Conservation (phyloP, 2,329 filamentous ascomycete species). For the Nemania serpens region DNA sequence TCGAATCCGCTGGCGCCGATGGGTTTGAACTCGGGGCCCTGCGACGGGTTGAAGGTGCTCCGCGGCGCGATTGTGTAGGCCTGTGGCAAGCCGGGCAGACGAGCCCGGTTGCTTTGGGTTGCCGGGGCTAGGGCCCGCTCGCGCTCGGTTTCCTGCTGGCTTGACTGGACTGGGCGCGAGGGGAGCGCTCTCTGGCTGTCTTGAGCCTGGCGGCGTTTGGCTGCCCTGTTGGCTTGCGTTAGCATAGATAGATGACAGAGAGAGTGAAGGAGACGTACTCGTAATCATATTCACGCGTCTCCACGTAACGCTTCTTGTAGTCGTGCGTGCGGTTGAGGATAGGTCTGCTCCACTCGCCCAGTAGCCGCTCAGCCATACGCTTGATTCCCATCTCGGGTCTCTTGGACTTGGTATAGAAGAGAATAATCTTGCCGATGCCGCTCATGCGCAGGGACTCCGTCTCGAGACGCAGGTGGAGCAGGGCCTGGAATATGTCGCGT, state of each 20-base stretch:
- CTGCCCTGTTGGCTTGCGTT: slow-evolving; percentile 48
- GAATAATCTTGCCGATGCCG: slow-evolving; percentile 92
- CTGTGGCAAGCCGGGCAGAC: slow-evolving; percentile 57
- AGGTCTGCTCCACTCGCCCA: slow-evolving; percentile 93
- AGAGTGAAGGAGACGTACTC: slow-evolving; percentile 50
- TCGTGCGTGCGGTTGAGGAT: slow-evolving; percentile 94
- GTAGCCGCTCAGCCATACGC: slow-evolving; percentile 87
- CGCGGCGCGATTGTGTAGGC: slow-evolving; percentile 65
- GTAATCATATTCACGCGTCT: slow-evolving; percentile 67
- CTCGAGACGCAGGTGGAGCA: slow-evolving; percentile 81
- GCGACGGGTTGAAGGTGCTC: slow-evolving; percentile 63
- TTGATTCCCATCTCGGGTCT: slow-evolving; percentile 88
- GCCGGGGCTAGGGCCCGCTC: slow-evolving; percentile 63
- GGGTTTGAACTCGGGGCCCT: slow-evolving; percentile 59
- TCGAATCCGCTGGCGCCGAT: slow-evolving; percentile 67
- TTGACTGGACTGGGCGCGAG: slow-evolving; percentile 37
- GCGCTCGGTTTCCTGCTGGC: slow-evolving; percentile 54
- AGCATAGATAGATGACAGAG: slow-evolving; percentile 6
- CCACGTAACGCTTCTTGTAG: slow-evolving; percentile 80
- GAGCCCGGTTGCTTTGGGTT: slow-evolving; percentile 59
- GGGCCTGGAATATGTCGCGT: slow-evolving; percentile 84
- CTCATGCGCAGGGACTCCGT: slow-evolving; percentile 90
- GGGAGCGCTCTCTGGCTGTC: slow-evolving; percentile 42
- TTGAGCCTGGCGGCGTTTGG: slow-evolving; percentile 55
- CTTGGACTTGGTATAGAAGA: slow-evolving; percentile 97